phyloP scores from a whole-genome alignment of 148 eudicot genomes.

The Mesembryanthemum crystallinum region DNA sequence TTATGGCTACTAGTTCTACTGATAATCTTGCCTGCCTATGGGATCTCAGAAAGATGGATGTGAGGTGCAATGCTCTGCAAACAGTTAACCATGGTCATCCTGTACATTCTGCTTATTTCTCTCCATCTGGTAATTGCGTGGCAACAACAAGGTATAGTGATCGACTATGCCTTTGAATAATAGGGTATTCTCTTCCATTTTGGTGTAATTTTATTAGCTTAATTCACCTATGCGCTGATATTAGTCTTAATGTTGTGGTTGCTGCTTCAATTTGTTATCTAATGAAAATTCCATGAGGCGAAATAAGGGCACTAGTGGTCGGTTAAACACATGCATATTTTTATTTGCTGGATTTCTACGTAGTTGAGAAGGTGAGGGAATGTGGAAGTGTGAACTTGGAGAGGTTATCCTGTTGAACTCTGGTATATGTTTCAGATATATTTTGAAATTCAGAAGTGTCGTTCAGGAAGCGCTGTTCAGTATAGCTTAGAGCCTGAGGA shows the following conservation, averaged over 20 bases:
- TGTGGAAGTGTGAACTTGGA: not conserved
- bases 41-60: constrained; percentile 69
- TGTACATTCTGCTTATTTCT: constrained; percentile 88
- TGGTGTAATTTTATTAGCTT: not conserved
- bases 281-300: not conserved
- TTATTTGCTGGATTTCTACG: not conserved
- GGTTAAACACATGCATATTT: not conserved
- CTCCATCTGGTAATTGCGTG: constrained; percentile 71
- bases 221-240: not conserved
- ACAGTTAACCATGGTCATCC: constrained; percentile 45
- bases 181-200: not conserved
- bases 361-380: not conserved
- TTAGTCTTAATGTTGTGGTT: not conserved
- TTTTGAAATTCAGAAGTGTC: not conserved
- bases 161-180: not conserved
- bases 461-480: not conserved
- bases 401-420: not conserved
- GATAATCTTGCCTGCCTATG: constrained; percentile 72
- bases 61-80: constrained; percentile 32
- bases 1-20: constrained; percentile 84
- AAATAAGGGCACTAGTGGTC: not conserved
- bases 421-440: not conserved
- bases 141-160: constrained; percentile 73
- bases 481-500: not conserved
- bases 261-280: not conserved